phyloP scores from a whole-genome alignment of 345 rosid genomes.

The Salix suchowensis region DNA sequence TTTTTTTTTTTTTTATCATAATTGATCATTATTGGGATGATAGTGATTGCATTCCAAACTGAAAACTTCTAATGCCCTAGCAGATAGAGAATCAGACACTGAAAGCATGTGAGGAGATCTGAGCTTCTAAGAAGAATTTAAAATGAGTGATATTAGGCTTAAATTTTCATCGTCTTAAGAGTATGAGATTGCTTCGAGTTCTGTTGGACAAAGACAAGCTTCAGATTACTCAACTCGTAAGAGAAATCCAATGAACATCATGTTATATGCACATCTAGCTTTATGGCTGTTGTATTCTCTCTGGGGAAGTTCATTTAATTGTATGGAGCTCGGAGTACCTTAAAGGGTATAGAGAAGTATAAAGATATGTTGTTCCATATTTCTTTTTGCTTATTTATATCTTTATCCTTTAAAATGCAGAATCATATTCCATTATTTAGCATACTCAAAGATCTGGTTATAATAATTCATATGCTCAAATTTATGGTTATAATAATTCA shows the following conservation, averaged over 20 bases:
- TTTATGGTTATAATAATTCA: neutral
- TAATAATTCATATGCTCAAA: neutral
- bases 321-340: neutral
- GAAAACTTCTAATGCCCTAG: slow-evolving; percentile 11
- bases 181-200: neutral
- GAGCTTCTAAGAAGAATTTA: slow-evolving; percentile 4
- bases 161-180: neutral
- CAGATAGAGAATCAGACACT: neutral
- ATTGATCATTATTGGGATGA: slow-evolving; percentile 10
- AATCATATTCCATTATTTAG: neutral
- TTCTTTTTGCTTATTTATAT: neutral
- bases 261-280: neutral
- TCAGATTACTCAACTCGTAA: neutral
- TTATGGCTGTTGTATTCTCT: neutral
- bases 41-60: slow-evolving; percentile 1
- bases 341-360: neutral
- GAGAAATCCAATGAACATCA: neutral
- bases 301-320: neutral
- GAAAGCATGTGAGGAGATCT: neutral
- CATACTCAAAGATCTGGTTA: neutral
- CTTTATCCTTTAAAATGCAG: neutral
- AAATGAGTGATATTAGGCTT: slow-evolving; percentile 1
- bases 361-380: neutral
- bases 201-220: neutral
- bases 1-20: neutral